Evolutionary conservation across 331 rosid genomes (phyloP).

Genomic region (Quercus lobata): DNA sequence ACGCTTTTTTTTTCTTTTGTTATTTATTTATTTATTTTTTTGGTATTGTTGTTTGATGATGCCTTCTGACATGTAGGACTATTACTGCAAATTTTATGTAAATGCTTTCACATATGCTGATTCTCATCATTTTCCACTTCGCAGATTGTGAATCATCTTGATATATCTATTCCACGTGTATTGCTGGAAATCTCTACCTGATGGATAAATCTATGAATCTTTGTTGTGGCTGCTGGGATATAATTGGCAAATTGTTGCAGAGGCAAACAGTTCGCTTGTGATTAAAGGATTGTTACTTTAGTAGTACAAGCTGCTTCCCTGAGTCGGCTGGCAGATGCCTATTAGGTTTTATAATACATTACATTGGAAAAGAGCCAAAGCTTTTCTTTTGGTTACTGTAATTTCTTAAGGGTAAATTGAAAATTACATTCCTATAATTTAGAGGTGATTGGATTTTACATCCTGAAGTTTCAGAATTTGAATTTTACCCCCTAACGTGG

Average conservation of each 20-base stretch:
- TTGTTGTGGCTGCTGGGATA: background rate
- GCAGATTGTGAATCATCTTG: background rate
- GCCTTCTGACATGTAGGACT: background rate
- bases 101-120: background rate
- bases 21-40: background rate
- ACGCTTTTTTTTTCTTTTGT: background rate
- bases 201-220: background rate
- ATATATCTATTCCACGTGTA: background rate
- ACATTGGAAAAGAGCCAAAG: too few relatives aligned
- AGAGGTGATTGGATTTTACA: too few relatives aligned
- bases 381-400: too few relatives aligned
- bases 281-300: background rate
- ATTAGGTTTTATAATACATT: too few relatives aligned
- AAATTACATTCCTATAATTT: too few relatives aligned
- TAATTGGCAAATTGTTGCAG: background rate
- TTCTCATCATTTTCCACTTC: background rate
- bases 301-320: background rate
- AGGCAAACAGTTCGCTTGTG: background rate
- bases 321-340: background rate
- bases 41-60: background rate
- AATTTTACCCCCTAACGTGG: too few relatives aligned
- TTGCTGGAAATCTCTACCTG: background rate
- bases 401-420: too few relatives aligned
- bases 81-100: background rate
- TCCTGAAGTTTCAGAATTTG: fast-evolving